phyloP scores from a whole-genome alignment of 805 yeast genomes.

The Kluyveromyces dobzhanskii region DNA sequence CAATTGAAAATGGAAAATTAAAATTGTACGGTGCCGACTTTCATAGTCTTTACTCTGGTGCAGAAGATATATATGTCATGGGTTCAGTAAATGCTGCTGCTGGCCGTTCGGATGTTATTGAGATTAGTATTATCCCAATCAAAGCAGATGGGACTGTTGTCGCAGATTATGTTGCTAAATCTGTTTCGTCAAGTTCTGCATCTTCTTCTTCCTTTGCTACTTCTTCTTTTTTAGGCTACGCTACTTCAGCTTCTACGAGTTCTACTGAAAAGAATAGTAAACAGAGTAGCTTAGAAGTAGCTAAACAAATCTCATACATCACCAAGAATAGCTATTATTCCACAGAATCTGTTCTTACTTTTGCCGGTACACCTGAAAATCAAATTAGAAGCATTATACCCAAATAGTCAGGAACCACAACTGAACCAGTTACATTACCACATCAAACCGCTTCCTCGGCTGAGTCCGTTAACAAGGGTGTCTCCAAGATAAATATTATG shows the following conservation, averaged over 20 bases:
- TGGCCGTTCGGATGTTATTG: slow-evolving; percentile 1
- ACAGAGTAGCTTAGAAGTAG: too few species aligned
- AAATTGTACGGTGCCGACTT: slow-evolving; percentile 1
- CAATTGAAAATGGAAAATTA: not conserved
- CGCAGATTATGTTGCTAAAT: not conserved
- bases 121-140: not conserved
- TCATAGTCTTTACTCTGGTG: not conserved
- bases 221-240: slow-evolving; percentile 1
- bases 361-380: not conserved
- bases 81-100: not conserved
- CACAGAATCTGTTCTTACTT: too few species aligned
- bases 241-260: not conserved
- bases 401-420: not conserved
- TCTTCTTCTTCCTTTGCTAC: not conserved
- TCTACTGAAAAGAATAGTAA: not conserved
- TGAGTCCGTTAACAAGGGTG: not conserved
- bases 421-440: not conserved
- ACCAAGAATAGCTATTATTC: too few species aligned
- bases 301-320: too few species aligned
- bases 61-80: not conserved
- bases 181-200: not conserved
- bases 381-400: not conserved
- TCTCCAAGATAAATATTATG: not conserved
- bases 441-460: not conserved
- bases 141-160: not conserved